phyloP scores from a whole-genome alignment of 148 eudicot species.

The Amaranthus cruentus region DNA sequence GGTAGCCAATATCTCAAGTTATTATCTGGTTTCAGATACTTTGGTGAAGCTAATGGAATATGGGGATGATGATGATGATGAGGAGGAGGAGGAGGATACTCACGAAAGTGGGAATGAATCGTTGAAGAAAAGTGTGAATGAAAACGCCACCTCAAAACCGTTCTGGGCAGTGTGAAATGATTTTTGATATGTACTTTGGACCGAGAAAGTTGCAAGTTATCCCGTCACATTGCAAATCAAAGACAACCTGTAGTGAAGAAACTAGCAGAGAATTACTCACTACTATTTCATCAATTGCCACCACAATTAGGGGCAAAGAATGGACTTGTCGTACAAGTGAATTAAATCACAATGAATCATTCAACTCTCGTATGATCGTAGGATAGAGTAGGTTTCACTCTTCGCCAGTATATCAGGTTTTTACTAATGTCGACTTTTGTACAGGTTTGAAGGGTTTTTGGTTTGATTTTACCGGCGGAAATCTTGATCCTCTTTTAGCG shows the following conservation, averaged over 20 bases:
- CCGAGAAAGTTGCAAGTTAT: neutral
- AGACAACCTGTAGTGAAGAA: neutral
- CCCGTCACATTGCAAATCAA: neutral
- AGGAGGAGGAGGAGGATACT: slow-evolving; percentile 40
- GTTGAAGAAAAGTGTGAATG: slow-evolving; percentile 24
- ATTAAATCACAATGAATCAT: neutral
- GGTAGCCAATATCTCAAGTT: neutral
- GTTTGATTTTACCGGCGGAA: neutral
- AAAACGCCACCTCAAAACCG: slow-evolving; percentile 41
- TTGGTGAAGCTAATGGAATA: slow-evolving; percentile 80
- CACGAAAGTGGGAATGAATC: slow-evolving; percentile 30
- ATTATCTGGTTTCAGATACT: slow-evolving; percentile 55
- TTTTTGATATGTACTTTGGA: neutral
- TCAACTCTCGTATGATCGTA: neutral
- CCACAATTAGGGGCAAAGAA: too few species aligned
- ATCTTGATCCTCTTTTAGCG: neutral
- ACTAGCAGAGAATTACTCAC: neutral
- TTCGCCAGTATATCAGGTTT: neutral
- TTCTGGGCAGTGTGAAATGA: slow-evolving; percentile 65
- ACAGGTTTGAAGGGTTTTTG: neutral
- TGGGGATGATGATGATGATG: slow-evolving; percentile 67
- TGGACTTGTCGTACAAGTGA: neutral
- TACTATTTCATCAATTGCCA: too few species aligned
- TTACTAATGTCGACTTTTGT: neutral
- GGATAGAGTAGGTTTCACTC: neutral